These are phyloP conservation scores for Salix caprea DNA, from an alignment of 345 rosid species.

Conservation along the genomic window DNA sequence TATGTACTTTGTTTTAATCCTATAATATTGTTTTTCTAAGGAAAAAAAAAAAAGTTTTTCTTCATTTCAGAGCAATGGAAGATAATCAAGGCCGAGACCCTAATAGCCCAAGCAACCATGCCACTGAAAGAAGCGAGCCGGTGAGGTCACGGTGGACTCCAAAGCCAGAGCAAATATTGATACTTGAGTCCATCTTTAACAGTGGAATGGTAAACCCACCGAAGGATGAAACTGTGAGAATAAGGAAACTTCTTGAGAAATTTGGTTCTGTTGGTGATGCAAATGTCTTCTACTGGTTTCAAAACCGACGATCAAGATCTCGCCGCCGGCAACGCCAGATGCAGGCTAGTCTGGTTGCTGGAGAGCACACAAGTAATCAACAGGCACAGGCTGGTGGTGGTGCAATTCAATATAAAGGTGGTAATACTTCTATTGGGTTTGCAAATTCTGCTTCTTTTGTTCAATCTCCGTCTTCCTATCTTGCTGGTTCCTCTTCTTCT, in stretches of 20 bases:
- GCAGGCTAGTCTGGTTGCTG: conserved; percentile 60
- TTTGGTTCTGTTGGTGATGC: conserved; percentile 93
- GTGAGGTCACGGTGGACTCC: conserved; percentile 98
- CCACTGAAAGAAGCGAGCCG: conserved; percentile 53
- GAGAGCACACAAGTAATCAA: conserved; percentile 14
- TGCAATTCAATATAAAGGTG: conserved; percentile 40
- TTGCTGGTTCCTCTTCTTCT: conserved; percentile 43
- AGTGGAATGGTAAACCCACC: conserved; percentile 99
- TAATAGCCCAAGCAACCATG: conserved; percentile 34
- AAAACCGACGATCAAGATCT: conserved; percentile 89
- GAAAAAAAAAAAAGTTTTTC: conserved; percentile 11
- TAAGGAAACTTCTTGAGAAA: conserved; percentile 82
- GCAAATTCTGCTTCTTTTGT: conserved; percentile 26
- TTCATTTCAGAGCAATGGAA: conserved; percentile 47
- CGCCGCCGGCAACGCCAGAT: conserved; percentile 94
- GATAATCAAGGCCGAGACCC: conserved; percentile 50
- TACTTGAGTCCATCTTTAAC: conserved; percentile 95
- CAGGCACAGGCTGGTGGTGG: conserved; percentile 17
- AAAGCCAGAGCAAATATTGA: conserved; percentile 95
- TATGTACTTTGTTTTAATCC: conserved; percentile 20
- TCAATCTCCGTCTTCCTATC: conserved; percentile 34
- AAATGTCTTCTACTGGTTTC: conserved; percentile 99
- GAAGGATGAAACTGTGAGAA: conserved; percentile 88
- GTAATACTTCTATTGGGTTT: conserved; percentile 29
- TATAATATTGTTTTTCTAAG: conserved; percentile 9